A percentile compares a stretch with the other conserved stretches of the same genome.
Conservation (phyloP, 2,329 filamentous ascomycete genomes). For the Samsoniella hepiali region DNA sequence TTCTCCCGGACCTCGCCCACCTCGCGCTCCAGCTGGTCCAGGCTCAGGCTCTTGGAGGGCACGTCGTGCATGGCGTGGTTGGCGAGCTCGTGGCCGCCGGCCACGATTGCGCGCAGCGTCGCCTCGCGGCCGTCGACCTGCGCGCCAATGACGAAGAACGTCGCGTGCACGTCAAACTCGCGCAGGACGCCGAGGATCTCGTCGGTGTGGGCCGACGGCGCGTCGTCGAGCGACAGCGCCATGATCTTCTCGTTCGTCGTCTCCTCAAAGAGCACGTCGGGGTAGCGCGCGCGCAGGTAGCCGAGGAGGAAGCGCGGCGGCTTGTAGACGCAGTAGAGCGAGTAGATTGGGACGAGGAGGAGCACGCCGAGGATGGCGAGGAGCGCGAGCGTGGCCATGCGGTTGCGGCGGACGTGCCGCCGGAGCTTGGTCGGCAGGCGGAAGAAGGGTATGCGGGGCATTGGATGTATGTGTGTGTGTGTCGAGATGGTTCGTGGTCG, state of each 20-base stretch:
- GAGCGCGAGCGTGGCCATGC: constrained; percentile 52
- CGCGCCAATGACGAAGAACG: constrained; percentile 83
- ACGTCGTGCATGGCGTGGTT: constrained; percentile 92
- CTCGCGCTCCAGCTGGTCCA: constrained; percentile 58
- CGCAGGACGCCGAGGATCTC: constrained; percentile 68
- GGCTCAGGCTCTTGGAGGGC: constrained; percentile 60
- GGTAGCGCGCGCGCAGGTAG: constrained; percentile 68
- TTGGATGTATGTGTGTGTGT: constrained; percentile 19
- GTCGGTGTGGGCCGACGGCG: constrained; percentile 67
- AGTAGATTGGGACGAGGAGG: constrained; percentile 38
- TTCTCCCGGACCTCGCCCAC: constrained; percentile 61
- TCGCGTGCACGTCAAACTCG: constrained; percentile 66
- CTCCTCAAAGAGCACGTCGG: constrained; percentile 75
- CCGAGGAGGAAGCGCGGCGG: constrained; percentile 69
- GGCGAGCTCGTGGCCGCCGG: constrained; percentile 66
- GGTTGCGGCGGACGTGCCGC: constrained; percentile 55
- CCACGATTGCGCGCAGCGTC: constrained; percentile 56
- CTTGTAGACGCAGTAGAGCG: constrained; percentile 73
- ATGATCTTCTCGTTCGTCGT: constrained; percentile 59
- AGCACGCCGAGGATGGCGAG: constrained; percentile 38
- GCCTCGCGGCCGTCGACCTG: constrained; percentile 59
- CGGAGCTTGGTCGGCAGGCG: constrained; percentile 55
- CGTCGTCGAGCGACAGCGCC: constrained; percentile 84
- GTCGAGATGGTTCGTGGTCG: not conserved
- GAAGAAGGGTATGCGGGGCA: constrained; percentile 46